These are phyloP conservation scores for Bipolaris cookei DNA, from an alignment of 2,329 filamentous ascomycete species.

Conservation along the genomic window DNA sequence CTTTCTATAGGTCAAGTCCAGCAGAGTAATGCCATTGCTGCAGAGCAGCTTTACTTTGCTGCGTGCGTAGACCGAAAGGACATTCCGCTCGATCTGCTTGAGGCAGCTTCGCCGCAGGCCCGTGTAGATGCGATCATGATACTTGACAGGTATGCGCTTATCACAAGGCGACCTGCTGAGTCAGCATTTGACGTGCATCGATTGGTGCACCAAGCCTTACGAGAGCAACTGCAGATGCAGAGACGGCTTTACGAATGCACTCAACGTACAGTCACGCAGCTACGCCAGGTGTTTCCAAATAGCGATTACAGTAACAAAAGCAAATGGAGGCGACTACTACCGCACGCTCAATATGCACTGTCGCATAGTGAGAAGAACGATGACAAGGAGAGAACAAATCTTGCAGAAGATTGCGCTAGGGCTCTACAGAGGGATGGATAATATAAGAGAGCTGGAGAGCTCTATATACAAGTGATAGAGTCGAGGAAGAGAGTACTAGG, in stretches of 20 bases:
- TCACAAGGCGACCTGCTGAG: constrained; percentile 17
- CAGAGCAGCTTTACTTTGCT: constrained; percentile 50
- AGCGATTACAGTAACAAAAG: not conserved
- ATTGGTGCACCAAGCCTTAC: constrained; percentile 19
- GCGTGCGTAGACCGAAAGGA: constrained; percentile 44
- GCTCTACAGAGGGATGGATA: not conserved
- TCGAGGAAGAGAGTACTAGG: not conserved
- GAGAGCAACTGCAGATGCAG: constrained; percentile 14
- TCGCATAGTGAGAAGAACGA: constrained; percentile 1
- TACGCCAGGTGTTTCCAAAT: constrained; percentile 4
- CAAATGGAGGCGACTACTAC: constrained; percentile 1
- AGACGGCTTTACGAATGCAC: constrained; percentile 13
- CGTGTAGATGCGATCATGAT: constrained; percentile 20
- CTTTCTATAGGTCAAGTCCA: not conserved
- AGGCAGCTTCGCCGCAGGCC: constrained; percentile 10
- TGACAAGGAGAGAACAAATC: not conserved
- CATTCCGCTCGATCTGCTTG: constrained; percentile 27
- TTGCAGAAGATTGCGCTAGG: not conserved
- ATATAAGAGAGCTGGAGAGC: not conserved
- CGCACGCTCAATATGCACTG: not conserved
- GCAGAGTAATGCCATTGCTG: constrained; percentile 39
- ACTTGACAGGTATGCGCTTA: constrained; percentile 16
- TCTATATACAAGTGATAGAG: not conserved
- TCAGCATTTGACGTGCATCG: constrained; percentile 19
- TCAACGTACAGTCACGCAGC: constrained; percentile 12